Evolutionary conservation across 768 basidiomycete genomes (phyloP), one percentile per base, ranked within the genome.

Genomic region (Asterophora lycoperdoides): DNA sequence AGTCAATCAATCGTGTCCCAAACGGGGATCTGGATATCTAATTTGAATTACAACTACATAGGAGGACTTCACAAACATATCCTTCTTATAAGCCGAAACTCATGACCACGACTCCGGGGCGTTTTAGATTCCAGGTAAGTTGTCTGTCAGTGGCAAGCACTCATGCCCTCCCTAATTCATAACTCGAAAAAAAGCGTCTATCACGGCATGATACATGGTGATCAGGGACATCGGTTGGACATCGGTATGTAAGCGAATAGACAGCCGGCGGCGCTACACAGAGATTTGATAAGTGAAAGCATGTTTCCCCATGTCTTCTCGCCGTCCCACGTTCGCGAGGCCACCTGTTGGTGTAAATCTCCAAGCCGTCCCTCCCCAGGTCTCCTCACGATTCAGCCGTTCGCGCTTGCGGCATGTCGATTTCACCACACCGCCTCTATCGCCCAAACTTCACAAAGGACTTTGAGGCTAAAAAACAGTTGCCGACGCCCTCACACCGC

Each of bases 401-500:
- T 38, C 1, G 20, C 23, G 15, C 4, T 14, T 13, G 9, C 32
- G 33, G 14, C 26, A 40, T 53, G 46, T 48, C 51, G 37, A 28
- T 7, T 7, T 17, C 45, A 23, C 41, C 6, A n/a, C 52, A 49
- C 38, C 46, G 49, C 37, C 53, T 8, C 19, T 49, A 51, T 34
- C 46, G 49, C 41, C 53, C 56, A 2, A 54, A 54, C 37, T 51
- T 28, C 23, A 54, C 52, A 33, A 55, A 58, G 43, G 32, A 28
- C 6, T 39, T 54, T 6, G 52, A 44, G 30, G 52, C 50, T 17
- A 55, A 55, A 35, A 47, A 53, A 15, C 53, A 55, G 3, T 45
- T 70, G 32, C 61, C 65, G 7, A 60, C 67, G 8, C 72, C 74
- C 4, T 70, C 72, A n/a, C 69, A 74, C 56, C 65, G 74, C 41